Percentiles rank a stretch among this genome's conserved stretches.
Conservation (phyloP, 805 yeast genomes). For the Clavispora carvajalis region DNA sequence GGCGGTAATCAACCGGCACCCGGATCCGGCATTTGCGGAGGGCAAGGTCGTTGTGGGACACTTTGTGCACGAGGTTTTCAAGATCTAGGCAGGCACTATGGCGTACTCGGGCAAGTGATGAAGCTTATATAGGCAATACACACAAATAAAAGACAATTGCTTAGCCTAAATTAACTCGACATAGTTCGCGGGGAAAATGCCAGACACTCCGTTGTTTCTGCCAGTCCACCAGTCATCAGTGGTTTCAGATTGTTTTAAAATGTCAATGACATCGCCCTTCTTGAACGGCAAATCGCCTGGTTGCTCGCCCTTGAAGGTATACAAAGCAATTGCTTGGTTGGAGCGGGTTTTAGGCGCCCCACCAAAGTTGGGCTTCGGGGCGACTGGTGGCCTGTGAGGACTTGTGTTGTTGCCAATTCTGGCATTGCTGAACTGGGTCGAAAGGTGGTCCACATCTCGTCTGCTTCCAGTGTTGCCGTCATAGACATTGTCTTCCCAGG, state of each 20-base stretch:
- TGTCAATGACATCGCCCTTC: slow-evolving; percentile 90
- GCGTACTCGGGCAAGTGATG: background rate
- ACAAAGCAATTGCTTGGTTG: slow-evolving; percentile 86
- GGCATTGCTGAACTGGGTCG: slow-evolving; percentile 30
- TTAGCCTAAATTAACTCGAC: slow-evolving; percentile 67
- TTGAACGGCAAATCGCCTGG: slow-evolving; percentile 88
- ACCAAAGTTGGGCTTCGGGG: slow-evolving; percentile 39
- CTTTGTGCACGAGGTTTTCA: slow-evolving; percentile 43
- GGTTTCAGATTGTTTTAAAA: slow-evolving; percentile 79
- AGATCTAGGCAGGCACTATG: slow-evolving; percentile 1
- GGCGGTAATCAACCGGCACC: slow-evolving; percentile 67
- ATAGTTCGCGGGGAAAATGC: slow-evolving; percentile 96
- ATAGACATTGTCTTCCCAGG: slow-evolving; percentile 88
- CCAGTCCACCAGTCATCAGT: slow-evolving; percentile 99
- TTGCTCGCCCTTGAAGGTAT: slow-evolving; percentile 86
- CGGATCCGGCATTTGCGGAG: slow-evolving; percentile 50
- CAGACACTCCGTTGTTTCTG: slow-evolving; percentile 72
- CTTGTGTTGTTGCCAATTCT: slow-evolving; percentile 25
- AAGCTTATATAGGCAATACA: background rate
- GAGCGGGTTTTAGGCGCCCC: slow-evolving; percentile 34
- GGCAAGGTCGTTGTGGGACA: slow-evolving; percentile 67
- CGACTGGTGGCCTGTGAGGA: slow-evolving; percentile 31
- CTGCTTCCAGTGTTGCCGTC: slow-evolving; percentile 40
- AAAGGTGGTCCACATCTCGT: slow-evolving; percentile 31
- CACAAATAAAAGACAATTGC: background rate